Conservation (phyloP, 257 asterid species). For the Paulownia fortunei region DNA sequence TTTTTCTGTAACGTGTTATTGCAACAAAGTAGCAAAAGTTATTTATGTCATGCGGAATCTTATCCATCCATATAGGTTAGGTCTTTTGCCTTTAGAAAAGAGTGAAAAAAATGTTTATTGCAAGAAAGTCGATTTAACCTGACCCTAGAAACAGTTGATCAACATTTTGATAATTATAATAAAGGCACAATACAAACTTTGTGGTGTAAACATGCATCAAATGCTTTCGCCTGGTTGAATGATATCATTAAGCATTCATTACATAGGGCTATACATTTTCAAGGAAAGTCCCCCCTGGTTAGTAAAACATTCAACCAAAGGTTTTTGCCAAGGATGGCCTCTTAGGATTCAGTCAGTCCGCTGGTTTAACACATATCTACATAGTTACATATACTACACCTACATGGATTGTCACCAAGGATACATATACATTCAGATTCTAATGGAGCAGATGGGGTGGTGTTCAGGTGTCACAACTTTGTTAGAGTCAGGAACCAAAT, state of each 20-base stretch:
- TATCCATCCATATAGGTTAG: not conserved
- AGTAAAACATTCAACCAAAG: slow-evolving; percentile 36
- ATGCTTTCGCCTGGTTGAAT: not conserved
- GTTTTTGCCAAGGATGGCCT: slow-evolving; percentile 21
- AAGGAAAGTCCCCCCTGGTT: slow-evolving; percentile 22
- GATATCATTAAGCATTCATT: not conserved
- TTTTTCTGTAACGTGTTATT: not conserved
- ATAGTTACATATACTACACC: slow-evolving; percentile 35
- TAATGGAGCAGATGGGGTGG: not conserved
- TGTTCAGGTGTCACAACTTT: slow-evolving; percentile 19
- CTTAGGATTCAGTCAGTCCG: slow-evolving; percentile 34
- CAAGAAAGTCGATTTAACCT: too few species aligned
- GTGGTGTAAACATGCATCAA: not conserved
- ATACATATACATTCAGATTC: slow-evolving; percentile 34
- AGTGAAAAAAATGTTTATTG: too few species aligned
- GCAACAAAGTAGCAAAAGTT: not conserved
- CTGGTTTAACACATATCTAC: slow-evolving; percentile 33
- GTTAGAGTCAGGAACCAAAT: slow-evolving; percentile 49
- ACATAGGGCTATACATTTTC: slow-evolving; percentile 41
- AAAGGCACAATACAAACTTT: not conserved
- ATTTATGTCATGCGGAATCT: not conserved
- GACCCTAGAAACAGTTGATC: too few species aligned
- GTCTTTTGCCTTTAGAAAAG: not conserved
- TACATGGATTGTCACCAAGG: slow-evolving; percentile 2
- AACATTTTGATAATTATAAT: too few species aligned